Evolutionary conservation across 257 asterid genomes (phyloP), one percentile per base, ranked within the genome.

Genomic region (Haberlea rhodopensis): DNA sequence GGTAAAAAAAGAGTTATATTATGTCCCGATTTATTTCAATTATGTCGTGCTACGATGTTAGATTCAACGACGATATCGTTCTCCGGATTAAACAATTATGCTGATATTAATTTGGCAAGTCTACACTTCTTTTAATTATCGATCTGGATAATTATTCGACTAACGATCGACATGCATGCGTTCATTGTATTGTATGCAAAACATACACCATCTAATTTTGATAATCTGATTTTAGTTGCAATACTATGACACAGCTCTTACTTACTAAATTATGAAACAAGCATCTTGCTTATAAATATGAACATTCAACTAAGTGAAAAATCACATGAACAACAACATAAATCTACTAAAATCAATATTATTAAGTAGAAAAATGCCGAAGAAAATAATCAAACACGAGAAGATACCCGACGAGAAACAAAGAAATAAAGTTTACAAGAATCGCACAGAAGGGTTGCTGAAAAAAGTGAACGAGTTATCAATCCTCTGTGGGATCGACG

Each of bases 401-500:
- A 29, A 23, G 45, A 70, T 61, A 23, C 1, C 48, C 1, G 49
- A 31, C 0, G 69, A 61, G 60, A 53, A 13, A n/a, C 55, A 31
- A 23, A 70, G 74, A 53, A 70, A 70, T 6, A 23, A 31, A 5
- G 27, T 28, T 26, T 58, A 32, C 8, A 53, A 11, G 10, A 70
- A 53, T 6, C 22, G 74, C 24, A 32, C 23, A 11, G 58, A 37
- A 16, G 32, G 69, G 16, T 60, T 69, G 53, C 8, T 69, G 21
- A 60, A 69, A 28, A 69, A 69, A 25, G 45, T 60, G 2, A 16
- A 11, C 2, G 61, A 69, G 27, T 67, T 69, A 6, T 51, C 68
- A 6, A 52, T 53, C 28, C 59, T 69, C 6, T 60, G 68, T 18
- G 69, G 59, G 8, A 43, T 63, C 3, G 25, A 53, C 3, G 24